phyloP scores from a whole-genome alignment of 139 green algal genomes.

The Chlorella sp. region DNA sequence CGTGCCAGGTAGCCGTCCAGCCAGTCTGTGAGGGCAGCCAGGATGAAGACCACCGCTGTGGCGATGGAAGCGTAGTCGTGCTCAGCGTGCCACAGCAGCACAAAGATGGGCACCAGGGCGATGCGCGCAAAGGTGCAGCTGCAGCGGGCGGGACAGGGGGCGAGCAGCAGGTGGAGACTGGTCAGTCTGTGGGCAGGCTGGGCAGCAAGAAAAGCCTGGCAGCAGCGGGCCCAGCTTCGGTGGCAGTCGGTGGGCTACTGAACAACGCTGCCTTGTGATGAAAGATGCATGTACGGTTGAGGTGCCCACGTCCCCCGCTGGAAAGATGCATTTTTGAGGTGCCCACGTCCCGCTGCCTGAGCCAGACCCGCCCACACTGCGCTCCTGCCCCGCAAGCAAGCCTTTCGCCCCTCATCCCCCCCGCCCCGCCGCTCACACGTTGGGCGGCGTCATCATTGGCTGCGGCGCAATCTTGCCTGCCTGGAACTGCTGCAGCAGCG shows the following conservation, averaged over 20 bases:
- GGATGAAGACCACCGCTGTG: constrained; percentile 80
- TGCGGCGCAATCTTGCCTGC: constrained; percentile 39
- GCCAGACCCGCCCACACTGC: too few species aligned
- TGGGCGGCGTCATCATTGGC: constrained; percentile 56
- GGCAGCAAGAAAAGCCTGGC: background rate
- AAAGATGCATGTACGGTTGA: too few species aligned
- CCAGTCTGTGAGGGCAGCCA: constrained; percentile 93
- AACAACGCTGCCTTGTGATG: too few species aligned
- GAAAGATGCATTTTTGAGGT: too few species aligned
- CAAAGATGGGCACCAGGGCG: constrained; percentile 73
- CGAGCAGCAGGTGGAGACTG: background rate
- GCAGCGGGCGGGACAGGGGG: constrained; percentile 53
- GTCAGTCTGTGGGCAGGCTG: too few species aligned
- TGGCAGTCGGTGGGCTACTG: too few species aligned
- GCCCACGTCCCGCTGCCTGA: too few species aligned
- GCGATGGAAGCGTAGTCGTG: constrained; percentile 30
- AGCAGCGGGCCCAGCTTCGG: background rate
- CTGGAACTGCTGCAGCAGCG: constrained; percentile 32
- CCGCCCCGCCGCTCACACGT: constrained; percentile 11
- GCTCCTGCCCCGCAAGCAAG: too few species aligned
- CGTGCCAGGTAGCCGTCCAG: constrained; percentile 96
- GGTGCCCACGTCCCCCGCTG: too few species aligned
- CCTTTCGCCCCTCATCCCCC: too few species aligned
- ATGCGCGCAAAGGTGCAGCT: constrained; percentile 78
- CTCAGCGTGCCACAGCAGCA: constrained; percentile 62